Conservation (phyloP, 805 yeast species). For the Schwanniomyces vanrijiae region DNA sequence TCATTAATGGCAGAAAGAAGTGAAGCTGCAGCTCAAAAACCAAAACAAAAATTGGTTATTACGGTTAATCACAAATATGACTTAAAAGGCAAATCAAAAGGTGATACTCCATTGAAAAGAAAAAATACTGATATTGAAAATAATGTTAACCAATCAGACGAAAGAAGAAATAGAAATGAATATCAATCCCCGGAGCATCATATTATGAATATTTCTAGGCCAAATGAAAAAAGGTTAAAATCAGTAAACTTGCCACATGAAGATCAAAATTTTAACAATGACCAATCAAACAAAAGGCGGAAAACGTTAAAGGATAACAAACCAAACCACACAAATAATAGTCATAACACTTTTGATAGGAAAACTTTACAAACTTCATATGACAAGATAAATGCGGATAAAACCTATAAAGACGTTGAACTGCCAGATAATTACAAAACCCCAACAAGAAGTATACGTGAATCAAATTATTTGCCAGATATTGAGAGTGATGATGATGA, state of each 20-base stretch:
- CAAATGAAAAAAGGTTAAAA: background rate
- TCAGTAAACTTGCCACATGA: background rate
- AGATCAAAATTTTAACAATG: background rate
- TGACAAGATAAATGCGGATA: slow-evolving; percentile 4
- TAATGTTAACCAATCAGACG: background rate
- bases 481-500: slow-evolving; percentile 43
- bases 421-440: slow-evolving; percentile 6
- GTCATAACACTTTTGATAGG: slow-evolving; percentile 6
- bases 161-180: background rate
- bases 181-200: background rate
- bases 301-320: slow-evolving; percentile 6
- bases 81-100: slow-evolving; percentile 1
- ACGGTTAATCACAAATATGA: slow-evolving; percentile 21
- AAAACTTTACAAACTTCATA: slow-evolving; percentile 9
- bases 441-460: slow-evolving; percentile 10
- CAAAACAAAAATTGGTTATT: slow-evolving; percentile 26
- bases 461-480: slow-evolving; percentile 31
- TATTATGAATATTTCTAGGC: background rate
- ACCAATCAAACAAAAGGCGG: slow-evolving; percentile 3
- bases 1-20: slow-evolving; percentile 28
- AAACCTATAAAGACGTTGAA: slow-evolving; percentile 1
- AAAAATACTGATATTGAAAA: background rate
- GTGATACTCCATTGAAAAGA: background rate
- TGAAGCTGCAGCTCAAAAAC: slow-evolving; percentile 25
- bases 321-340: background rate